Percentiles rank a stretch among this genome's conserved stretches.
Evolutionary conservation across 306 rosid genomes (phyloP).

Genomic region (Hippophae tibetana): DNA sequence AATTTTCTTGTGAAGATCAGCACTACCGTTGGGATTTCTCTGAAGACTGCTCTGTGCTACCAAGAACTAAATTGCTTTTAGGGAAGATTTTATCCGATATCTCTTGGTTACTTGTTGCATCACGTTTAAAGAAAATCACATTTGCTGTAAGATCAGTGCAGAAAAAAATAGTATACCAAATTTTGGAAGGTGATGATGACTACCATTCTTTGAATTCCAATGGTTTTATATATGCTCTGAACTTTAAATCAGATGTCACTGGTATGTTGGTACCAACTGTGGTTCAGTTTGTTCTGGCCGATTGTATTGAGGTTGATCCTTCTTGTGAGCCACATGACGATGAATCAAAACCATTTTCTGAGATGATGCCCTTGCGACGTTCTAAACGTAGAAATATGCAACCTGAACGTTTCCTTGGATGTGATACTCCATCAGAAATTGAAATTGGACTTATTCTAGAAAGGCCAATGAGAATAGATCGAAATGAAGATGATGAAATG

Average conservation of each 20-base stretch:
- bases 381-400: conserved; percentile 76
- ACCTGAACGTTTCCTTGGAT: conserved; percentile 82
- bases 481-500: conserved; percentile 47
- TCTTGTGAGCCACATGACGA: conserved; percentile 21
- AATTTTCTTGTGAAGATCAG: conserved; percentile 34
- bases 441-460: conserved; percentile 51
- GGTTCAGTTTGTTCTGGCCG: conserved; percentile 31
- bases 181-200: conserved; percentile 29
- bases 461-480: conserved; percentile 40
- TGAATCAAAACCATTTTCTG: conserved; percentile 23
- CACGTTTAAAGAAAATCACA: conserved; percentile 42
- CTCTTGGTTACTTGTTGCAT: conserved; percentile 68
- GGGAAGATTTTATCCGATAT: conserved; percentile 61
- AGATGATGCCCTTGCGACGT: conserved; percentile 50
- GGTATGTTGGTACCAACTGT: conserved; percentile 38
- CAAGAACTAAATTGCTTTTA: conserved; percentile 51
- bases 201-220: conserved; percentile 19
- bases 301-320: conserved; percentile 13
- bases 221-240: conserved; percentile 34
- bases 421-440: conserved; percentile 32
- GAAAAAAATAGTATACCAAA: conserved; percentile 59
- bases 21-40: conserved; percentile 65
- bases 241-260: conserved; percentile 37
- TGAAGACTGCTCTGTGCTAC: conserved; percentile 47
- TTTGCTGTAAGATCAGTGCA: conserved; percentile 59